Base-by-base conservation (phyloP, 441 rosid genomes). In the Gossypium armourianum region DNA sequence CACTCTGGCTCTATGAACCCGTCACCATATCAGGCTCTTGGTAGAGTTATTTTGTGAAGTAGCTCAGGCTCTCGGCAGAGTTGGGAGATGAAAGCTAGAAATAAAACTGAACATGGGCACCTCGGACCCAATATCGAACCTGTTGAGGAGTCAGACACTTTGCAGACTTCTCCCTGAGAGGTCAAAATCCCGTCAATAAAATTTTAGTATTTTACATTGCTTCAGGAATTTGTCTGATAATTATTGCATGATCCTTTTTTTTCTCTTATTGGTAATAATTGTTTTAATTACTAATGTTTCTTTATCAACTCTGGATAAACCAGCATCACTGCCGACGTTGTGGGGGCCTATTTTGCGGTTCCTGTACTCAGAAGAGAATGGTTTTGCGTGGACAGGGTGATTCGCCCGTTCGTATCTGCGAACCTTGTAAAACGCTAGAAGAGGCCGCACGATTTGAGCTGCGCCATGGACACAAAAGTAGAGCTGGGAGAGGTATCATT, bases 311-410 rank as follows among this genome's bases (percentile, higher is more conserved):
- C 36, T 67, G 59, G 71, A 57, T 62, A 75, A 36, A 72, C 19
- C 87, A 93, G 98, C 98, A 94, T 75, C 97, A 94, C 78, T 94
- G 98, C 77, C 82, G 97, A 69, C 82, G 97, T 76, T 94, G 95
- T 71, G 98, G 97, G 10, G 97, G 98, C 1, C 52, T 93, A 64
- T 93, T 88, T 80, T 93, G 97, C 81, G 79, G 79, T 73, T 78
- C 70, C 72, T 93, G 96, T 71, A 87, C 93, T 1, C 90, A 82
- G 79, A 88, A 86, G 55, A 78, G 90, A 75, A 91, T 94, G 97
- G 68, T 75, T 3, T 78, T 94, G 59, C 90, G 96, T 7, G 97
- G 98, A 9, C 96, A 91, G 81, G 96, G 98, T 23, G 96, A 94
- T 80, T 77, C 91, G 0, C 88, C 96, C 17, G 98, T 94, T 45